These are phyloP conservation scores for Aurifilum marmelostoma DNA, from an alignment of 2,329 filamentous ascomycete genomes.

Conservation along the genomic window DNA sequence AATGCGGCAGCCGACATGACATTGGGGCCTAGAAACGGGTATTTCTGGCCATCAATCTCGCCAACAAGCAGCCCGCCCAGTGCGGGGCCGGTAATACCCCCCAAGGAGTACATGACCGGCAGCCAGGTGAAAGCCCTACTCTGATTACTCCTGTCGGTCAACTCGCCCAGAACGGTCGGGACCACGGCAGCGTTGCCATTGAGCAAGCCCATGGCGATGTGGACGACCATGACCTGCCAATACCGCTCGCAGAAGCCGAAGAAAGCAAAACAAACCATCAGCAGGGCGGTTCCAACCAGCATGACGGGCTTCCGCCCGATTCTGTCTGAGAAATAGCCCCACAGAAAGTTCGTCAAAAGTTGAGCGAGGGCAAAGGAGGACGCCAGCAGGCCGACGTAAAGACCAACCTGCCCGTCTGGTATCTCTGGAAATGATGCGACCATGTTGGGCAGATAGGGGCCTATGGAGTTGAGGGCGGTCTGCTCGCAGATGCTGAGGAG, in stretches of 20 bases:
- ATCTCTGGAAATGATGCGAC: conserved; percentile 83
- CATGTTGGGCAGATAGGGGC: conserved; percentile 94
- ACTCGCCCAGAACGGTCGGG: conserved; percentile 89
- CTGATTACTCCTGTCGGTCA: conserved; percentile 95
- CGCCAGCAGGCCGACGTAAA: conserved; percentile 90
- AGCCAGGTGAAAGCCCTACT: conserved; percentile 91
- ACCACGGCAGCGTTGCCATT: conserved; percentile 97
- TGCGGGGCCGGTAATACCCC: conserved; percentile 89
- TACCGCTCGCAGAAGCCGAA: conserved; percentile 87
- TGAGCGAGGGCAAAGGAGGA: conserved; percentile 92
- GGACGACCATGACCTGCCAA: conserved; percentile 83
- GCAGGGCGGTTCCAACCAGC: conserved; percentile 78
- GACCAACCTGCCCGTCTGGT: conserved; percentile 68
- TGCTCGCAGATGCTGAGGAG: conserved; percentile 91
- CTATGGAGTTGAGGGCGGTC: conserved; percentile 95
- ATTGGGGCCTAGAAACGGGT: conserved; percentile 87
- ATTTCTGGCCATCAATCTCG: conserved; percentile 55
- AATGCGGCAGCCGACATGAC: conserved; percentile 75
- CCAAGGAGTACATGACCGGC: conserved; percentile 93
- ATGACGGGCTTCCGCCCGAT: conserved; percentile 84
- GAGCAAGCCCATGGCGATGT: conserved; percentile 86
- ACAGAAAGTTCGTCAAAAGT: conserved; percentile 88
- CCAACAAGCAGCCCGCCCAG: conserved; percentile 85
- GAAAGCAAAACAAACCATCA: conserved; percentile 77
- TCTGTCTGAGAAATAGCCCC: conserved; percentile 81